Evolutionary conservation across 129 eudicot genomes (phyloP).

Genomic region (Rutidosis leptorrhynchoides): DNA sequence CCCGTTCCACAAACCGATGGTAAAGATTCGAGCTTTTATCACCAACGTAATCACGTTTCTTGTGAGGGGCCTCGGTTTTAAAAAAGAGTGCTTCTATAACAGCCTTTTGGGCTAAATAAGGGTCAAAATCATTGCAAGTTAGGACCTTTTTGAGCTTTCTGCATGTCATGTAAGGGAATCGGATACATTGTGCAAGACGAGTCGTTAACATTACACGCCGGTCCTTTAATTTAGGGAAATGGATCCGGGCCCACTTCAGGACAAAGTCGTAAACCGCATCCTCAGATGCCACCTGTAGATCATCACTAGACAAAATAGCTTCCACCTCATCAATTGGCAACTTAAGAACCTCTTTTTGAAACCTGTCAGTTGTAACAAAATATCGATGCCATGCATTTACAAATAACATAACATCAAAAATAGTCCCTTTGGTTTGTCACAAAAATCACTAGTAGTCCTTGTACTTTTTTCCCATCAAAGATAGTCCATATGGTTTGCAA

Average conservation of each 20-base stretch:
- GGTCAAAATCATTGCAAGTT: constrained; percentile 53
- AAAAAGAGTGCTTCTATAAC: constrained; percentile 78
- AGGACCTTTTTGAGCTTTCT: constrained; percentile 58
- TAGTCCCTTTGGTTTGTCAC: too few relatives aligned
- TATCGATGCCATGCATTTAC: too few relatives aligned
- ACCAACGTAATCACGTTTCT: constrained; percentile 45
- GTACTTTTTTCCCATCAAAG: too few relatives aligned
- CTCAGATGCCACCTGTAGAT: constrained; percentile 73
- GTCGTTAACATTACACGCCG: constrained; percentile 47
- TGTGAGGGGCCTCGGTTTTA: constrained; percentile 66
- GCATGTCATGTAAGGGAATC: constrained; percentile 81
- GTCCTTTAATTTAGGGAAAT: constrained; percentile 63
- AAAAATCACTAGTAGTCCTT: too few relatives aligned
- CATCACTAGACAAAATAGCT: constrained; percentile 64
- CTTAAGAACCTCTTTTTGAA: constrained; percentile 57
- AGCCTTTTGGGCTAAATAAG: constrained; percentile 46
- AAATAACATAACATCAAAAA: too few relatives aligned
- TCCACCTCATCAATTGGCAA: constrained; percentile 70
- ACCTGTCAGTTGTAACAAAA: constrained; percentile 31
- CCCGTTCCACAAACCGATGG: constrained; percentile 53
- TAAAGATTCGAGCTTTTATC: constrained; percentile 27
- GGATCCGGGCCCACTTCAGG: constrained; percentile 61
- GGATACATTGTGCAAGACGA: constrained; percentile 49
- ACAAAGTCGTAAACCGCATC: constrained; percentile 72
- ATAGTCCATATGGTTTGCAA: too few relatives aligned